phyloP scores from a whole-genome alignment of 208 protist species.

The Phytomonas sp. region DNA sequence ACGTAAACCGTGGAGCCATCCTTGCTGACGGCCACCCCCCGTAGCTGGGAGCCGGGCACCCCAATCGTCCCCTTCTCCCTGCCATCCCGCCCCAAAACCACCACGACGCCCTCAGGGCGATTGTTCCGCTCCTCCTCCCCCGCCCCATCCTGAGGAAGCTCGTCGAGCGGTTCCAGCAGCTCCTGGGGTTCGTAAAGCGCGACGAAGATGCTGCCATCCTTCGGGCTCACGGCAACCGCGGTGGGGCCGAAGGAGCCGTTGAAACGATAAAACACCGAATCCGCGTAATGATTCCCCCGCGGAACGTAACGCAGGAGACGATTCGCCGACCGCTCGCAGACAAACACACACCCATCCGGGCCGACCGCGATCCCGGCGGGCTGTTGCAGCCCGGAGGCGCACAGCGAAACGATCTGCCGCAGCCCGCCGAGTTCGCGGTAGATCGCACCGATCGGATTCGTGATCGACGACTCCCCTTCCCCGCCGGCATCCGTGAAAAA shows the following conservation, averaged over 20 bases:
- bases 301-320: slow-evolving; percentile 55
- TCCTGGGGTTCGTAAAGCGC: slow-evolving; percentile 37
- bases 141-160: not conserved
- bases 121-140: slow-evolving; percentile 6
- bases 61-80: slow-evolving; percentile 27
- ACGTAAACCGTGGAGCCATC: slow-evolving; percentile 31
- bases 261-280: slow-evolving; percentile 51
- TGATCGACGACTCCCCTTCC: slow-evolving; percentile 48
- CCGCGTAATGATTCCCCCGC: slow-evolving; percentile 39
- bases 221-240: slow-evolving; percentile 32
- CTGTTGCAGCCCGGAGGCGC: slow-evolving; percentile 31
- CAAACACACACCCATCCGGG: slow-evolving; percentile 41
- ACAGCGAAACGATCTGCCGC: slow-evolving; percentile 43
- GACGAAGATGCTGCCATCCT: slow-evolving; percentile 47
- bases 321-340: slow-evolving; percentile 56
- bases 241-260: slow-evolving; percentile 53
- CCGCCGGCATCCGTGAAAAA: slow-evolving; percentile 66
- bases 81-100: slow-evolving; percentile 34
- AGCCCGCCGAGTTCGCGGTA: slow-evolving; percentile 51
- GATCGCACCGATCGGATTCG: slow-evolving; percentile 43
- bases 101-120: slow-evolving; percentile 22
- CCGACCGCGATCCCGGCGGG: slow-evolving; percentile 42
- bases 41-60: slow-evolving; percentile 31
- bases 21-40: slow-evolving; percentile 27
- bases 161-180: slow-evolving; percentile 10